A percentile compares a stretch with the other conserved stretches of the same genome.
These are phyloP conservation scores for Marsdenia floribunda DNA, from an alignment of 257 asterid species.

Conservation along the genomic window DNA sequence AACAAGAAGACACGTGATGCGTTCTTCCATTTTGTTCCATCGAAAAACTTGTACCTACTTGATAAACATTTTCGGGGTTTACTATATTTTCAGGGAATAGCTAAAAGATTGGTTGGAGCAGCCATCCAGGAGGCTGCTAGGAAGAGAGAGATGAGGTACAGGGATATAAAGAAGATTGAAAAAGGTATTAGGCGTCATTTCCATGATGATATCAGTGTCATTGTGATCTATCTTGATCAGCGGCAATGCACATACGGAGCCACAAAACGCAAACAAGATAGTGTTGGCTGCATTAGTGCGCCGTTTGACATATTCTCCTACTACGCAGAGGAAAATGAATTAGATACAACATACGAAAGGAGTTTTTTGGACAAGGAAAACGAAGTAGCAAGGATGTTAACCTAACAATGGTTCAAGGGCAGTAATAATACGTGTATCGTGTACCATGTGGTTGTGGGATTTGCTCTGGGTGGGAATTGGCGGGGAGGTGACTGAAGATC, in stretches of 20 bases:
- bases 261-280: slow-evolving; percentile 28
- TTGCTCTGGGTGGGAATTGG: not conserved
- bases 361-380: slow-evolving; percentile 33
- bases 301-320: slow-evolving; percentile 74
- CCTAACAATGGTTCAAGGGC: not conserved
- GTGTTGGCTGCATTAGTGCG: slow-evolving; percentile 39
- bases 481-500: not conserved
- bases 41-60: not conserved
- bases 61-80: not conserved
- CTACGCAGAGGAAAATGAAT: slow-evolving; percentile 46
- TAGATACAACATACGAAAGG: slow-evolving; percentile 32
- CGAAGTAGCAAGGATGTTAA: slow-evolving; percentile 13
- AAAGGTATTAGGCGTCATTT: slow-evolving; percentile 86
- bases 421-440: not conserved
- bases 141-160: slow-evolving; percentile 85
- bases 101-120: slow-evolving; percentile 77
- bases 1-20: not conserved
- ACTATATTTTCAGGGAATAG: slow-evolving; percentile 66
- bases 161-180: slow-evolving; percentile 71
- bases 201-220: slow-evolving; percentile 84
- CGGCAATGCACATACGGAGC: slow-evolving; percentile 29
- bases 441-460: not conserved
- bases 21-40: not conserved
- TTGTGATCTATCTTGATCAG: slow-evolving; percentile 76
- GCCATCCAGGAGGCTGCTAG: slow-evolving; percentile 87